Percentiles rank a stretch among this genome's conserved stretches.
phyloP scores from a whole-genome alignment of 176 grass and related monocot species.

The Otatea glauca region DNA sequence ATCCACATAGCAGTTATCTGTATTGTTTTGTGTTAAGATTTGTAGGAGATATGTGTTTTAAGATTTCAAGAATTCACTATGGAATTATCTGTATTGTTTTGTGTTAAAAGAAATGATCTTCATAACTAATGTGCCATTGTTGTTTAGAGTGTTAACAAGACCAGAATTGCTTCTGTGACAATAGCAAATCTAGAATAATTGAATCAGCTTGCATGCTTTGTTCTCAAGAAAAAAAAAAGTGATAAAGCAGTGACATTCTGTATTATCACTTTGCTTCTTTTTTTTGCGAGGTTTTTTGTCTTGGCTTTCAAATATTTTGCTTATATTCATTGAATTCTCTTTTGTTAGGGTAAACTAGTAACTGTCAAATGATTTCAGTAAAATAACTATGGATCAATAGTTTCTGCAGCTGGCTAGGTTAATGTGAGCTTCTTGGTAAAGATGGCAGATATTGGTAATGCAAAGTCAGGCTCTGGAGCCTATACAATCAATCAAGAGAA shows the following conservation, averaged over 20 bases:
- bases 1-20: neutral
- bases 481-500: conserved; percentile 72
- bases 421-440: conserved; percentile 39
- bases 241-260: neutral
- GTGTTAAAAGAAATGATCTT: neutral
- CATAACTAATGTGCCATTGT: neutral
- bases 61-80: neutral
- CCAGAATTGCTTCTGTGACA: neutral
- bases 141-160: neutral
- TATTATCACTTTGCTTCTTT: neutral
- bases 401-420: conserved; percentile 43
- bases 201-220: neutral
- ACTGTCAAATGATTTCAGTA: neutral
- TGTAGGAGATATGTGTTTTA: neutral
- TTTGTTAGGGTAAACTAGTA: neutral
- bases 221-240: neutral
- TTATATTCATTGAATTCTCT: neutral
- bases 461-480: conserved; percentile 43
- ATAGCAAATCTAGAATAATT: neutral
- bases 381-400: conserved; percentile 28
- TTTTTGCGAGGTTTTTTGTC: neutral
- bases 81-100: neutral
- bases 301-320: conserved; percentile 5
- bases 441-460: conserved; percentile 62
- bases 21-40: too few species aligned